These are phyloP conservation scores for Aspergillus jensenii DNA, from an alignment of 2,329 filamentous ascomycete species.

Conservation along the genomic window DNA sequence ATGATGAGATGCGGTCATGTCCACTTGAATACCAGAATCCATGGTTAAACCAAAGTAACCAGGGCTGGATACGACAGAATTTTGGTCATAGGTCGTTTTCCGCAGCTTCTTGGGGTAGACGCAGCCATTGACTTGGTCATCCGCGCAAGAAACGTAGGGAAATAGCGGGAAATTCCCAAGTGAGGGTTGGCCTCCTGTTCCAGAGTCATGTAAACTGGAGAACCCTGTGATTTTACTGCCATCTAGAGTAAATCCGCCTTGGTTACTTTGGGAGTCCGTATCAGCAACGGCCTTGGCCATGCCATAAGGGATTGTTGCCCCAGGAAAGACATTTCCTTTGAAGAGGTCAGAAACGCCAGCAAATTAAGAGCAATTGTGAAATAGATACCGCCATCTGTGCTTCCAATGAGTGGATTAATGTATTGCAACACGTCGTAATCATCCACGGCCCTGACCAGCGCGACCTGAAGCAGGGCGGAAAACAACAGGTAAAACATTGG, in stretches of 20 bases:
- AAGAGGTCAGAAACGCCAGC: background rate
- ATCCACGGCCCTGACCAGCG: constrained; percentile 13
- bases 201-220: constrained; percentile 51
- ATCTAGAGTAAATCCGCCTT: constrained; percentile 57
- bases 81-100: constrained; percentile 48
- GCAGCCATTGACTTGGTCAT: constrained; percentile 62
- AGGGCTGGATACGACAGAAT: constrained; percentile 58
- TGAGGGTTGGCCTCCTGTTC: constrained; percentile 56
- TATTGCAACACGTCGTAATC: constrained; percentile 46
- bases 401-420: constrained; percentile 56
- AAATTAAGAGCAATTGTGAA: background rate
- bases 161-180: constrained; percentile 74
- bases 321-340: constrained; percentile 57
- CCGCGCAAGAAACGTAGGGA: constrained; percentile 60
- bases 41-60: constrained; percentile 66
- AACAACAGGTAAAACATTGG: constrained; percentile 6
- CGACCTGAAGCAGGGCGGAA: constrained; percentile 5
- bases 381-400: constrained; percentile 46
- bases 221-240: constrained; percentile 54
- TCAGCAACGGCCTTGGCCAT: constrained; percentile 59
- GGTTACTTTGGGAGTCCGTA: constrained; percentile 51
- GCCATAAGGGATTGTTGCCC: constrained; percentile 55
- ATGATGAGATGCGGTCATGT: constrained; percentile 67
- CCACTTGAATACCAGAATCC: constrained; percentile 56
- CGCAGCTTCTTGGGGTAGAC: constrained; percentile 58